Evolutionary conservation across 2,329 filamentous ascomycete genomes (phyloP).

Genomic region (Cladosporium halotolerans): DNA sequence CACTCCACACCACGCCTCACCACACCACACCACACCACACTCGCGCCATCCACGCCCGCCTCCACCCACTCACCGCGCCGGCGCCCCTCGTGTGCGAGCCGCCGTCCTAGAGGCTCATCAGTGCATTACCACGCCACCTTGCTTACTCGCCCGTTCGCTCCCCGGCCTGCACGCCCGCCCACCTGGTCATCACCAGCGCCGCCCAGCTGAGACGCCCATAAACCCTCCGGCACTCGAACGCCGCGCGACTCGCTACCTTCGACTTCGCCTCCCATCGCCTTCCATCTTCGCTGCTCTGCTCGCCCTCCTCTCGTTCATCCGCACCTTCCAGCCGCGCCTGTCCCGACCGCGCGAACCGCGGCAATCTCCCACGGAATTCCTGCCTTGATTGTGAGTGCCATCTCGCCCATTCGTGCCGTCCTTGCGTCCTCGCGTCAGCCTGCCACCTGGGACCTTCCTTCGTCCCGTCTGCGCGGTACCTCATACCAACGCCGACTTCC

Average conservation of each 20-base stretch:
- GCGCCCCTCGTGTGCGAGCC: neutral
- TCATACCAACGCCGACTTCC: conserved; percentile 9
- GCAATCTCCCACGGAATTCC: conserved; percentile 8
- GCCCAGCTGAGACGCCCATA: conserved; percentile 1
- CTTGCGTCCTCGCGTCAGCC: conserved; percentile 6
- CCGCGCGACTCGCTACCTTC: neutral
- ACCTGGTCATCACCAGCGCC: conserved; percentile 4
- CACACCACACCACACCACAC: neutral
- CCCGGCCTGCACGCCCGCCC: neutral
- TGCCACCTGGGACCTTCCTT: conserved; percentile 8
- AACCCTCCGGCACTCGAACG: neutral
- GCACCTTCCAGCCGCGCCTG: neutral
- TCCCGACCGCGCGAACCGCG: neutral
- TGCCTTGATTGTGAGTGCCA: conserved; percentile 9
- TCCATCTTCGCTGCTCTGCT: neutral
- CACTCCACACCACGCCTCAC: neutral
- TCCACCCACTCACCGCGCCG: neutral
- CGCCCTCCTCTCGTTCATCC: neutral
- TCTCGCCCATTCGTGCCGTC: conserved; percentile 1
- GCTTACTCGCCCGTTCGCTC: no score
- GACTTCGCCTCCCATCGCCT: neutral
- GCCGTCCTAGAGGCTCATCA: neutral
- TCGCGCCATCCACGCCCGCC: neutral
- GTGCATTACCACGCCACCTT: no score
- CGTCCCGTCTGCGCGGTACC: conserved; percentile 9